Base-by-base conservation (phyloP, 148 eudicot species). In the Rhododendron vialii region DNA sequence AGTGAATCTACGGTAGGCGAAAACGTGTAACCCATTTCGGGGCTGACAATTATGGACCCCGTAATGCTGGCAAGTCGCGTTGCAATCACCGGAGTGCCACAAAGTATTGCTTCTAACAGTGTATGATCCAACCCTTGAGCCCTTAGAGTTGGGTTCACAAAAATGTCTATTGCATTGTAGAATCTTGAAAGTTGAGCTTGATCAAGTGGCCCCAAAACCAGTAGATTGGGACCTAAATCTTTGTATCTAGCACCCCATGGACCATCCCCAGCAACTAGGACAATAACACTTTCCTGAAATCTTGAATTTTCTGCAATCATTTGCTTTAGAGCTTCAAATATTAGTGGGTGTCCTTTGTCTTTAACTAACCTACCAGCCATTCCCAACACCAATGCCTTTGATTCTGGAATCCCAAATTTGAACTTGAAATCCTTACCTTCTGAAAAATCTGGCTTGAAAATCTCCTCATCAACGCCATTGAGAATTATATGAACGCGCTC, bases 71-170 rank as follows among this genome's bases (percentile, higher is more conserved):
- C 90, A 28, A 92, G 82, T 85, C 80, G 83, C 5, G 94, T 90
- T 18, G 94, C 94, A 87, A 92, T 88, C 13, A 92, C 82, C 9
- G 94, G 88, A 79, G 85, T 92, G 7, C 94, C 92, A 28, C 85
- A 84, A 24, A 92, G 89, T 53, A 88, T 83, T 41, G 92, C 92
- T 88, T 92, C 94, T 45, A 90, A 82, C 59, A 90, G 74, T 0
- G 91, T 92, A 36, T 90, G 94, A 78, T 92, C 94, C 80, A 92
- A 83, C 2, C 94, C 94, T 61, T 92, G 94, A 41, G 94, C 92
- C 78, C 94, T 90, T 9, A 92, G 89, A 0, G 94, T 92, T 36
- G 94, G 94, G 82, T 92, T 88, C 35, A 92, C 89, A 69, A 92
- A 92, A 24, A 90, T 80, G 71, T 92, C 92, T 11, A 92, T 92